Evolutionary conservation across 768 basidiomycete species (phyloP).

Genomic region (Trametes sanguinea): DNA sequence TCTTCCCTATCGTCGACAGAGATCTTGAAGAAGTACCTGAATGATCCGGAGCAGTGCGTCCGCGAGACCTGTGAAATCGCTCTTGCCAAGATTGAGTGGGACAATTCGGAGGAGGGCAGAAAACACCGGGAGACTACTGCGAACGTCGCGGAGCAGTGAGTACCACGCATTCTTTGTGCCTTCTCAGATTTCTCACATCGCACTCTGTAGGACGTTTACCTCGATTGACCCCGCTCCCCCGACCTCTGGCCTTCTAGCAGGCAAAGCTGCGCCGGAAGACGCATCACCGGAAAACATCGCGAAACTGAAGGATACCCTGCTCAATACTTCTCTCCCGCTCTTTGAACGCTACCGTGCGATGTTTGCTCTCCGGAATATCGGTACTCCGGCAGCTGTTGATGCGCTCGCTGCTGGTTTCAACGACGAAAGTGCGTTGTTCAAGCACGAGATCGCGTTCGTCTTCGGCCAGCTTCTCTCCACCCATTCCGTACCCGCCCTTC

Average conservation of each 20-base stretch:
- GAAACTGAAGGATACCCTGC: constrained; percentile 59
- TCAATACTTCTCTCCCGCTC: constrained; percentile 67
- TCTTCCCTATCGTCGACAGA: constrained; percentile 66
- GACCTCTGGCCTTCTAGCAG: constrained; percentile 60
- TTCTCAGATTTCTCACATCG: no score
- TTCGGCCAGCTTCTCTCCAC: constrained; percentile 93
- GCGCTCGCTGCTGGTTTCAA: constrained; percentile 90
- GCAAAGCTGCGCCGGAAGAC: constrained; percentile 54
- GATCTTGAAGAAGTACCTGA: constrained; percentile 68
- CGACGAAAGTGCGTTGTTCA: constrained; percentile 91
- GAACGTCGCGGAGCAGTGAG: constrained; percentile 17
- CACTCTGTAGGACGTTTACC: constrained; percentile 57
- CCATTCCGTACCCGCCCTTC: constrained; percentile 82
- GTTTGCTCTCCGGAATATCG: constrained; percentile 97
- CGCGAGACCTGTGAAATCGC: constrained; percentile 98
- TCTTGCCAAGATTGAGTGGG: constrained; percentile 92
- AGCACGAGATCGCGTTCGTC: constrained; percentile 99
- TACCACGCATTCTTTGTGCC: no score
- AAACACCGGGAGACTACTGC: constrained; percentile 36
- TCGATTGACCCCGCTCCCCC: constrained; percentile 92
- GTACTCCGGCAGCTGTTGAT: constrained; percentile 79
- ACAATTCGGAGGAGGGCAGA: constrained; percentile 73
- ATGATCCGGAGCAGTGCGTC: constrained; percentile 72
- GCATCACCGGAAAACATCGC: constrained; percentile 50
- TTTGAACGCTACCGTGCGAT: constrained; percentile 97